These are phyloP conservation scores for Rhodotorula sp. DNA, from an alignment of 1,284 basidiomycete genomes.

Conservation along the genomic window DNA sequence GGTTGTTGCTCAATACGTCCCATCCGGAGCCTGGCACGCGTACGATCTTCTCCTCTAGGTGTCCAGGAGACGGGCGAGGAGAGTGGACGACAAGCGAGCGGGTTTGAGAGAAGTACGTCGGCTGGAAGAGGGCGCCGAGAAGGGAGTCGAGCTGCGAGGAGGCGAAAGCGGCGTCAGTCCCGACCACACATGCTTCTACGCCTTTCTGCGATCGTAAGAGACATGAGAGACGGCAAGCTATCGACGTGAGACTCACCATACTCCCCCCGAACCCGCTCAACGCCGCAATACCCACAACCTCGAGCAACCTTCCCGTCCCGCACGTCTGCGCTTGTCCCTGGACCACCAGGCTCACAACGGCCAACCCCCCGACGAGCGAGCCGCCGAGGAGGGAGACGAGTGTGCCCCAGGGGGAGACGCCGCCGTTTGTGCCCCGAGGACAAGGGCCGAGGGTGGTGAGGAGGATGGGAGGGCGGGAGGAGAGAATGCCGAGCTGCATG, in stretches of 20 bases:
- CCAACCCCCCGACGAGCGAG: slow-evolving; percentile 64
- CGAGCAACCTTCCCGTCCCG: slow-evolving; percentile 46
- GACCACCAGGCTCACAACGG: slow-evolving; percentile 59
- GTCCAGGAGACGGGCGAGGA: not conserved
- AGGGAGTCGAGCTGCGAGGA: slow-evolving; percentile 68
- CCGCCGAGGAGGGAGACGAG: slow-evolving; percentile 72
- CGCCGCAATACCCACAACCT: slow-evolving; percentile 61
- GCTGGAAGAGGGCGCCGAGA: slow-evolving; percentile 82
- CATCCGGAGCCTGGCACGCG: slow-evolving; percentile 53
- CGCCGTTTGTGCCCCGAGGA: slow-evolving; percentile 90
- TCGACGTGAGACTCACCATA: slow-evolving; percentile 55
- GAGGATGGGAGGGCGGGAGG: slow-evolving; percentile 63
- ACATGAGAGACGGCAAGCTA: not conserved
- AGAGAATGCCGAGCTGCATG: slow-evolving; percentile 69
- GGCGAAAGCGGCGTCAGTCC: not conserved
- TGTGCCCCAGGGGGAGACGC: slow-evolving; percentile 71
- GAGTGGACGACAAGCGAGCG: slow-evolving; percentile 61
- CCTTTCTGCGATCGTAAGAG: not conserved
- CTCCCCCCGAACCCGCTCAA: slow-evolving; percentile 71
- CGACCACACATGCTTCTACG: not conserved
- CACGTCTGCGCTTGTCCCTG: slow-evolving; percentile 49
- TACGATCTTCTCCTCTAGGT: slow-evolving; percentile 56
- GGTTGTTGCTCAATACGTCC: slow-evolving; percentile 71
- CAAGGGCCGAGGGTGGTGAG: slow-evolving; percentile 67
- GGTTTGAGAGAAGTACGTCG: slow-evolving; percentile 67